Evolutionary conservation across 2,329 filamentous ascomycete species (phyloP).

Genomic region (Emmonsiellopsis sp.): DNA sequence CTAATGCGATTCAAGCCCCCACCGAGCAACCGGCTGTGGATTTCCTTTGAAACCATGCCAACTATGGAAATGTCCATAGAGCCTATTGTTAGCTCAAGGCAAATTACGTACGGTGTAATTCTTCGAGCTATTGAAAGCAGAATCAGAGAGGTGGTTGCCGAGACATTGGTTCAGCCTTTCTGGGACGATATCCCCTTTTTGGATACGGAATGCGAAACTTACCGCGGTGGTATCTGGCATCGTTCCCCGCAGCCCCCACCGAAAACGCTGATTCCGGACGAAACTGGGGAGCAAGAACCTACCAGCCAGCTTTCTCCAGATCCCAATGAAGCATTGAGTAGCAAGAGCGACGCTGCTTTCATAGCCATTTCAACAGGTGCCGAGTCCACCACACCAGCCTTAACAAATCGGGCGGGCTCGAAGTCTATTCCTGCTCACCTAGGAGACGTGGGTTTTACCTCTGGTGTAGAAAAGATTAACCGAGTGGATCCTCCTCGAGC

Average conservation of each 20-base stretch:
- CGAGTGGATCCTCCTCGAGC: conserved; percentile 43
- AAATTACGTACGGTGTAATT: conserved; percentile 91
- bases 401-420: conserved; percentile 22
- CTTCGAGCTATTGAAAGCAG: conserved; percentile 87
- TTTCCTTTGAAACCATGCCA: conserved; percentile 87
- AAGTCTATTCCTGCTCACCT: conserved; percentile 18
- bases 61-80: conserved; percentile 92
- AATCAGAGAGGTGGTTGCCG: conserved; percentile 87
- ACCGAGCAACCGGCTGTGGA: conserved; percentile 92
- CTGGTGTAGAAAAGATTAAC: conserved; percentile 25
- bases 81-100: conserved; percentile 86
- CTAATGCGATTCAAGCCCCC: conserved; percentile 86
- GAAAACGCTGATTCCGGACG: conserved; percentile 29
- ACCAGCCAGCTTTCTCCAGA: conserved; percentile 13
- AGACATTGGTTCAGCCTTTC: conserved; percentile 83
- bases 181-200: conserved; percentile 96
- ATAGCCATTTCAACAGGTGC: conserved; percentile 23
- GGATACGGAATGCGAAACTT: conserved; percentile 65
- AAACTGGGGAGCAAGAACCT: conserved; percentile 18
- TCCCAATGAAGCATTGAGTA: conserved; percentile 20
- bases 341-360: conserved; percentile 26
- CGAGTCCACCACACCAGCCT: conserved; percentile 15
- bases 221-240: conserved; percentile 77
- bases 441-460: conserved; percentile 16
- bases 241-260: conserved; percentile 30